Percentiles rank a stretch among this genome's conserved stretches.
These are phyloP conservation scores for Podospora didyma DNA, from an alignment of 495 filamentous ascomycete genomes.

Conservation along the genomic window DNA sequence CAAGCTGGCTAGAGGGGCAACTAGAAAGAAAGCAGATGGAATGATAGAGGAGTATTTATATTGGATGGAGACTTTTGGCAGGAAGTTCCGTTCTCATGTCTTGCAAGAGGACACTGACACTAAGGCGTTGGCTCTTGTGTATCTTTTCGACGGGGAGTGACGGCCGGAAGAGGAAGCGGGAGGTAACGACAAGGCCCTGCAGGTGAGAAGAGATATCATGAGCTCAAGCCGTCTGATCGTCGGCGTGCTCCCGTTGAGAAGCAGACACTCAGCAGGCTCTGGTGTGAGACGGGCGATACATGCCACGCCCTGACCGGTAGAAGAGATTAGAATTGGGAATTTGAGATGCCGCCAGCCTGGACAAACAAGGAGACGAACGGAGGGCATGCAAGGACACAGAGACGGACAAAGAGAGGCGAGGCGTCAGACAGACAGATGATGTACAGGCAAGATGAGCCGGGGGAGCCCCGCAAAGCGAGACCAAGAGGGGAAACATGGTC, in stretches of 20 bases:
- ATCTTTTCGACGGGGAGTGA: background rate
- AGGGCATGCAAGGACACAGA: background rate
- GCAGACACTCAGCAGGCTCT: background rate
- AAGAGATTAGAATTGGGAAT: background rate
- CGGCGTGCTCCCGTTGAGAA: slow-evolving; percentile 3
- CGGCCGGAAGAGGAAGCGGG: slow-evolving; percentile 7
- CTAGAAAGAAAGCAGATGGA: background rate
- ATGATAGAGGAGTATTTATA: background rate
- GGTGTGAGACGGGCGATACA: background rate
- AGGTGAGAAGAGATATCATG: slow-evolving; percentile 3
- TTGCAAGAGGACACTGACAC: background rate
- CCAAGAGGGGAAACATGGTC: background rate
- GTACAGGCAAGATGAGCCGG: too few species aligned
- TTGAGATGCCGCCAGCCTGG: background rate
- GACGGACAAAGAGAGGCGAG: background rate
- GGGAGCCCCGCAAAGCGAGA: background rate
- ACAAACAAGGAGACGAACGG: background rate
- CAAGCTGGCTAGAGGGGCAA: background rate
- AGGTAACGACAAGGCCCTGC: slow-evolving; percentile 8
- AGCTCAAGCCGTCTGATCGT: slow-evolving; percentile 11
- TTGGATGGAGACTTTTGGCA: background rate
- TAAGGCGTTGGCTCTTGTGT: background rate
- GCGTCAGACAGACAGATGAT: background rate
- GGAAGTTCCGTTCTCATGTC: background rate
- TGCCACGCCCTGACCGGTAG: background rate